Base-by-base conservation (phyloP, 2,329 filamentous ascomycete genomes). In the Fusarium torulosum region DNA sequence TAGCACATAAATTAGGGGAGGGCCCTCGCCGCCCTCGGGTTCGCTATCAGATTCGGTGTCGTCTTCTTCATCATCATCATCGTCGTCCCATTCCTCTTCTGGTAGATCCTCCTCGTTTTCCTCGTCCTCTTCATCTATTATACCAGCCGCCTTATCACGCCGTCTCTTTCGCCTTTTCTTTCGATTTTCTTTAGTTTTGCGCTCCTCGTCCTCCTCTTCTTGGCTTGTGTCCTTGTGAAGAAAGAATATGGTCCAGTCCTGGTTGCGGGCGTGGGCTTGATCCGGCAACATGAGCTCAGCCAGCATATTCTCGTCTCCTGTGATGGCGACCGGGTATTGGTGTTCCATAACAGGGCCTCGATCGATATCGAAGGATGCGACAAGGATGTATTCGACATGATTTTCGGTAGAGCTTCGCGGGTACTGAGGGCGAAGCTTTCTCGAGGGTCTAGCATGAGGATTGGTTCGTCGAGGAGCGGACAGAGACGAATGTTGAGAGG, bases 231-330 rank as follows among this genome's bases (percentile, higher is more conserved):
- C 96, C 78, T 98, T 98, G 81, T 99, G 96, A 57, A 99, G 79
- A 77, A 99, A 99, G 82, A 99, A 99, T 55, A 98, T 97, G 41
- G 96, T 99, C 96, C 96, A 99, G 78, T 99, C 96, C 80, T 98
- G 94, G 75, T 92, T 95, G 38, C 96, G 88, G 63, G 96, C 89
- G 80, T 99, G 96, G 21, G 95, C 94, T 79, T 98, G 95, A 79
- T 99, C 96, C 0, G 96, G 96, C 77, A 99, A 83, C 96, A 99
- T 99, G 75, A 99, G 87, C 82, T 99, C 96, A 8, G 96, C 96
- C 75, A 99, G 81, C 94, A 98, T 98, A 75, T 97, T 91, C 81
- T 99, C 96, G 77, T 99, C 95, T 31, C 96, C 95, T 50, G 94
- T 97, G 66, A 99, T 98, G 50, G 95, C 90, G 41, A 93, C 90